Percentiles rank a stretch among this genome's conserved stretches.
Conservation (phyloP, 1,284 basidiomycete species). For the Ganoderma sinense region DNA sequence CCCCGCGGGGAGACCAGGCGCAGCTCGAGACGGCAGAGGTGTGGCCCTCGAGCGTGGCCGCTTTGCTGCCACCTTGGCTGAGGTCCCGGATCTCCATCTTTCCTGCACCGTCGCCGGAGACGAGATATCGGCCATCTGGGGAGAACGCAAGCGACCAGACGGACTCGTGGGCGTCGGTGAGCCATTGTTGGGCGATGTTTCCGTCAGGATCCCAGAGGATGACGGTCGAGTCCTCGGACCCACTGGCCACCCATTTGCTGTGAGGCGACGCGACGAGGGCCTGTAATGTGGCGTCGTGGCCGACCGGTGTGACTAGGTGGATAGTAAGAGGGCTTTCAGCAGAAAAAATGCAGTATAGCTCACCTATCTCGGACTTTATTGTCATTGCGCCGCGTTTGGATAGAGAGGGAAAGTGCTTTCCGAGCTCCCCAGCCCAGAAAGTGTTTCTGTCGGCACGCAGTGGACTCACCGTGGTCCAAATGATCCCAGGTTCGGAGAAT, state of each 20-base stretch:
- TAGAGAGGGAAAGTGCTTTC: not conserved
- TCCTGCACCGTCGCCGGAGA: not conserved
- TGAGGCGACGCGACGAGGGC: not conserved
- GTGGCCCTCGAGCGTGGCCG: not conserved
- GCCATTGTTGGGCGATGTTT: not conserved
- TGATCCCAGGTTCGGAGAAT: not conserved
- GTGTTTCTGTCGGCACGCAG: not conserved
- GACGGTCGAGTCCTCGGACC: not conserved
- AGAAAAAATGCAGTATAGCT: not conserved
- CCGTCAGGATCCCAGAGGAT: not conserved
- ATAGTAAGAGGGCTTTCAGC: not conserved
- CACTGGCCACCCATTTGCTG: not conserved
- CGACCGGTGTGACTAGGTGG: not conserved
- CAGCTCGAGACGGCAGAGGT: not conserved
- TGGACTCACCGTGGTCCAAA: not conserved
- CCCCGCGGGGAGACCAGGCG: not conserved
- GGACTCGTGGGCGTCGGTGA: no score
- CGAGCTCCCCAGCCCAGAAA: not conserved
- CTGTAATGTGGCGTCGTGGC: not conserved
- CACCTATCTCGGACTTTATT: not conserved
- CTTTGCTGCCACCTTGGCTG: not conserved
- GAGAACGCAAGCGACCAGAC: not conserved
- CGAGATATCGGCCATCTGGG: not conserved
- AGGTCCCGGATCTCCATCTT: not conserved
- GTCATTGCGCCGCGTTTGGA: not conserved